phyloP scores from a whole-genome alignment of 495 filamentous ascomycete species.

The Chaetomidium leptoderma region DNA sequence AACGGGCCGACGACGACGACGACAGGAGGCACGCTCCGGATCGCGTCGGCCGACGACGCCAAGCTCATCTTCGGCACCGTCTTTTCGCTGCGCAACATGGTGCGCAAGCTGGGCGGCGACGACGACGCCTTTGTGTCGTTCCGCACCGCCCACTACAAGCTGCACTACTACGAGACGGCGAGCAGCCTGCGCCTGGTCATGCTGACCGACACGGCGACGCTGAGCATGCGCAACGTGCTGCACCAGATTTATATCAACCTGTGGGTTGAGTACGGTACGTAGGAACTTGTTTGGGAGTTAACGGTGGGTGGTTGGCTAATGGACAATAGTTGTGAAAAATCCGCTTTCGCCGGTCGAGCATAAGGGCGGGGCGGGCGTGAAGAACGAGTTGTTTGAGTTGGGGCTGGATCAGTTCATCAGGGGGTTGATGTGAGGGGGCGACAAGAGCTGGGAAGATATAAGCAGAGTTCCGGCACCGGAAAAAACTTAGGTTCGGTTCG shows the following conservation, averaged over 20 bases:
- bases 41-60: constrained; percentile 75
- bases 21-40: constrained; percentile 19
- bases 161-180: constrained; percentile 98
- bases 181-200: constrained; percentile 95
- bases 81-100: constrained; percentile 95
- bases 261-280: constrained; percentile 87
- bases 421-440: constrained; percentile 43
- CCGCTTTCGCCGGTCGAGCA: constrained; percentile 88
- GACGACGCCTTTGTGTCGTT: constrained; percentile 91
- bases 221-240: constrained; percentile 85
- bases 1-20: constrained; percentile 30
- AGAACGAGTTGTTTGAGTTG: constrained; percentile 90
- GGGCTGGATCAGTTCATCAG: constrained; percentile 81
- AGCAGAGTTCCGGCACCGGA: not conserved
- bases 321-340: constrained; percentile 82
- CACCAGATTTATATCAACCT: constrained; percentile 99
- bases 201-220: constrained; percentile 84
- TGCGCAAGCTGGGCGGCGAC: constrained; percentile 83
- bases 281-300: not conserved
- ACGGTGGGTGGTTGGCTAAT: too few species aligned
- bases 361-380: constrained; percentile 79
- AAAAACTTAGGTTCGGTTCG: too few species aligned
- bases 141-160: constrained; percentile 89
- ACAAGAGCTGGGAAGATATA: not conserved
- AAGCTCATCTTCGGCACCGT: constrained; percentile 96